Evolutionary conservation across 2,329 filamentous ascomycete species (phyloP).

Genomic region (Cladophialophora psammophila): DNA sequence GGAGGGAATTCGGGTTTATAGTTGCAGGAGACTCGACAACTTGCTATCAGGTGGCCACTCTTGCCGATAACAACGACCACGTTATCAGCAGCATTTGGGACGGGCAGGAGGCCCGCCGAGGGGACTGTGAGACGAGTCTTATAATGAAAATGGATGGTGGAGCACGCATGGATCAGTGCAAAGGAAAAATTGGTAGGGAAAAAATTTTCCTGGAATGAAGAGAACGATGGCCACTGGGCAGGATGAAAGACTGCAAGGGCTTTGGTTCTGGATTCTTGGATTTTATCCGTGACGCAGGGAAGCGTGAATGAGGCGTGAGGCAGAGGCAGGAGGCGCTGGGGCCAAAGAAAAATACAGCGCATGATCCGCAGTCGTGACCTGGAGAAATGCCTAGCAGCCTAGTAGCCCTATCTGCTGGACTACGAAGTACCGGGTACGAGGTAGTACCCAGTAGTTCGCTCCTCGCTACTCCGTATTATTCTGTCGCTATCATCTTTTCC

Average conservation of each 20-base stretch:
- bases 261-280: constrained; percentile 1
- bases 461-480: background rate
- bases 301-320: background rate
- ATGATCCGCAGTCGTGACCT: background rate
- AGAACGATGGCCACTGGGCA: background rate
- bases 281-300: constrained; percentile 1
- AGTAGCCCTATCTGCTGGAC: background rate
- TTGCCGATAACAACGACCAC: constrained; percentile 16
- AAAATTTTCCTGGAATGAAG: too few species aligned
- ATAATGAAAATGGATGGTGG: constrained; percentile 10
- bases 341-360: background rate
- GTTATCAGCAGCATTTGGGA: constrained; percentile 20
- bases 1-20: background rate
- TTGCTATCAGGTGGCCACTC: constrained; percentile 4
- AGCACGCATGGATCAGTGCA: constrained; percentile 1
- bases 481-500: background rate
- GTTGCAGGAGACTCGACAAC: background rate
- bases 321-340: background rate
- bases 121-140: constrained; percentile 7
- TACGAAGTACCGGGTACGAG: background rate
- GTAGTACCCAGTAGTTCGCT: too few species aligned
- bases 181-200: background rate
- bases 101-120: constrained; percentile 10
- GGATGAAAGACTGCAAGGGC: constrained; percentile 3
- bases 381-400: constrained; percentile 3